These are phyloP conservation scores for Citrus unshiu DNA, from an alignment of 345 rosid species.

Conservation along the genomic window DNA sequence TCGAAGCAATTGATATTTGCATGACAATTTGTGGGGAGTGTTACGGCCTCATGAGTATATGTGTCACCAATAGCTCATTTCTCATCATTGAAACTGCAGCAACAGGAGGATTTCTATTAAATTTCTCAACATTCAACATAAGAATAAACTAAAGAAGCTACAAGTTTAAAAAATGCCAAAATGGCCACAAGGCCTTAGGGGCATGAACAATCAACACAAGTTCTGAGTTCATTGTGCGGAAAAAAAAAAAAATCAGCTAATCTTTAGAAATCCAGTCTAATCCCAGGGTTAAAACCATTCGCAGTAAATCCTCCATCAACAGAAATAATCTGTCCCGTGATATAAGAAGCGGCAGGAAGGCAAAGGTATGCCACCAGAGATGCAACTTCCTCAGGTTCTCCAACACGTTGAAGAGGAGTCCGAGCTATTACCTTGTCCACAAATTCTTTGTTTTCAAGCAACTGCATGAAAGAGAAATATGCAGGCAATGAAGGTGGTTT, in stretches of 20 bases:
- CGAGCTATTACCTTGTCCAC: conserved; percentile 41
- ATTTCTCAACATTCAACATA: too few species aligned
- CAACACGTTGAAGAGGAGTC: conserved; percentile 74
- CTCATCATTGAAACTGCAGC: too few species aligned
- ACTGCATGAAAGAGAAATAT: conserved; percentile 24
- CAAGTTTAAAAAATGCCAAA: too few species aligned
- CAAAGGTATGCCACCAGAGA: conserved; percentile 65
- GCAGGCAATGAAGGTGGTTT: neutral
- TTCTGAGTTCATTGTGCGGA: neutral
- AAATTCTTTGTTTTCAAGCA: conserved; percentile 50
- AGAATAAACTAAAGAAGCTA: too few species aligned
- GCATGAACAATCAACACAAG: too few species aligned
- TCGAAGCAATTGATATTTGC: too few species aligned
- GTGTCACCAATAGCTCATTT: too few species aligned
- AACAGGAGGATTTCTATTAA: too few species aligned
- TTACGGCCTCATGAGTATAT: too few species aligned
- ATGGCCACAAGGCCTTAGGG: too few species aligned
- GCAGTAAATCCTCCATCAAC: conserved; percentile 67
- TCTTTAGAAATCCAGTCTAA: conserved; percentile 4
- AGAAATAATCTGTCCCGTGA: conserved; percentile 62
- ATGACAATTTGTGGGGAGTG: too few species aligned
- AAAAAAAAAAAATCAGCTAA: neutral
- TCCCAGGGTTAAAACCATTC: conserved; percentile 37
- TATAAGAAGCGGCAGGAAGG: conserved; percentile 74
- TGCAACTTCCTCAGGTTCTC: conserved; percentile 79